Evolutionary conservation across 441 rosid species (phyloP), one percentile per base, ranked within the genome.

Genomic region (Pelargonium myrrhifolium): DNA sequence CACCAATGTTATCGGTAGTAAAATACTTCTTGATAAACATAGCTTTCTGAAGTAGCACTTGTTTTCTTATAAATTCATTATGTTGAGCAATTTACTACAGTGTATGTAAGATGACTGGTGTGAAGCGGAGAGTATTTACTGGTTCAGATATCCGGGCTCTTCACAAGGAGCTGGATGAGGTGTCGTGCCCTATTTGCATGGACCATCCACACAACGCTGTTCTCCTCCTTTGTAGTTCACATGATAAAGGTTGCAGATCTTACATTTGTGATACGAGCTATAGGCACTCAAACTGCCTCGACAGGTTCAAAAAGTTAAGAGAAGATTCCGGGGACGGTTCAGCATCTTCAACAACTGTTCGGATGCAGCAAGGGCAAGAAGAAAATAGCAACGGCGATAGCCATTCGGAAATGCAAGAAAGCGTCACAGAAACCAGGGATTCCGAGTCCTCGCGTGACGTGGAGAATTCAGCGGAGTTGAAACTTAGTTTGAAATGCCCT

Each of bases 21-120:
- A 43, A 66, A 42, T 11, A 68, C 26, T 68, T 49, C 67, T 73
- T 68, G 66, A 56, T 60, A 65, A 61, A 40, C 35, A 45, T 63
- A 21, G 35, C 10, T 39, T 40, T 73, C 67, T 73, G 74, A 40
- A n/a, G 24, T 68, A 72, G 61, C 70, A 39, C 26, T 70, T 71
- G 35, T 77, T 59, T 82, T 81, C 88, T 87, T 67, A 89, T 84
- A 65, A 69, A 71, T 80, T 85, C 83, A 71, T 15, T 81, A 71
- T 86, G 81, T 79, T 77, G 86, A 90, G 98, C 80, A 85, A 83
- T 84, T 82, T 70, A 81, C 85, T 80, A 85, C 95, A 87, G 94
- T 84, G 83, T 61, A 76, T 79, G 68, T 91, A 82, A 93, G 93
- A 93, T 90, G 98, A 89, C 96, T 81, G 96, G 95, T 85, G 81